These are phyloP conservation scores for Amorphotheca resinae DNA, from an alignment of 495 filamentous ascomycete genomes.

Conservation along the genomic window DNA sequence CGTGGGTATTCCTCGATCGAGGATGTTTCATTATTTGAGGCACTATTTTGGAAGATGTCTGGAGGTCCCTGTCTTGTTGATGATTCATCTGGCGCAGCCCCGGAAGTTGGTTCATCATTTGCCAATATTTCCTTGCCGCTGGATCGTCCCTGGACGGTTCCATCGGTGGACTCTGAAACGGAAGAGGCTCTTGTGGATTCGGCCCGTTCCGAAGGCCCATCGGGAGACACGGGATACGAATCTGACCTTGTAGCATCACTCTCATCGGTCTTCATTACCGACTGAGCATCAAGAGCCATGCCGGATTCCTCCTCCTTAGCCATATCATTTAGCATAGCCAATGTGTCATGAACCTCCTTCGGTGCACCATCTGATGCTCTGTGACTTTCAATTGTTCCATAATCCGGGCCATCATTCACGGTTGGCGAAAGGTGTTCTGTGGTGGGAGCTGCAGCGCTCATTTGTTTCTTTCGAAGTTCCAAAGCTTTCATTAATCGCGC, in stretches of 20 bases:
- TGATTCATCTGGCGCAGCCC: no score
- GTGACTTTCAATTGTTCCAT: neutral
- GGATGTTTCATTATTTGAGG: neutral
- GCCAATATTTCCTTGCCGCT: no score
- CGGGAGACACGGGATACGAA: conserved; percentile 38
- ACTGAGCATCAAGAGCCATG: conserved; percentile 18
- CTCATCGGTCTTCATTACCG: conserved; percentile 17
- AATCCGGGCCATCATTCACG: conserved; percentile 1
- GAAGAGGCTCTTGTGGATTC: conserved; percentile 43
- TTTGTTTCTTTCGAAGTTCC: conserved; percentile 71
- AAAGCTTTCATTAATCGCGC: conserved; percentile 86
- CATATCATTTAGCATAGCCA: conserved; percentile 15
- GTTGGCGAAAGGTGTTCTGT: conserved; percentile 14
- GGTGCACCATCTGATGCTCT: conserved; percentile 1
- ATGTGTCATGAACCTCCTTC: conserved; percentile 14
- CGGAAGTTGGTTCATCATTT: no score
- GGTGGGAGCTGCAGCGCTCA: conserved; percentile 28
- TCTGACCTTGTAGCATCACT: conserved; percentile 25
- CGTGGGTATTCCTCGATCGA: neutral
- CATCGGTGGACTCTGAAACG: conserved; percentile 40
- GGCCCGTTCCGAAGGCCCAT: conserved; percentile 34
- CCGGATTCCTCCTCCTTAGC: conserved; percentile 17
- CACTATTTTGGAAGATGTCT: no score
- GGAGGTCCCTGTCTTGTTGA: no score
- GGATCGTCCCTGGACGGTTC: conserved; percentile 30